phyloP scores from a whole-genome alignment of 2,329 filamentous ascomycete species.

The Penicillium sp. region DNA sequence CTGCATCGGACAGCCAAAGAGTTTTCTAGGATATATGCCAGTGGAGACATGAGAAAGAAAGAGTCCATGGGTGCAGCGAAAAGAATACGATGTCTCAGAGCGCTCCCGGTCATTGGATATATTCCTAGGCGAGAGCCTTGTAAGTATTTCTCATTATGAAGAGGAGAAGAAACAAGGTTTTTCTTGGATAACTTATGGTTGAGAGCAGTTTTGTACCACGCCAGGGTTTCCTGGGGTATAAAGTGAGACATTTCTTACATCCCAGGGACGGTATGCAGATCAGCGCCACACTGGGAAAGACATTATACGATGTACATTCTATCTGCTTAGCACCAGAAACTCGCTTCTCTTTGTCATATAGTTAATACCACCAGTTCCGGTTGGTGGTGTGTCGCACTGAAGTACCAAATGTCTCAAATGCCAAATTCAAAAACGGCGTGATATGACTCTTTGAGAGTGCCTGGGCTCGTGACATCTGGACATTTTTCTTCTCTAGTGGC shows the following conservation, averaged over 20 bases:
- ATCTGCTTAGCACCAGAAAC: not conserved
- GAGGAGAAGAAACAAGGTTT: not conserved
- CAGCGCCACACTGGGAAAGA: slow-evolving; percentile 1
- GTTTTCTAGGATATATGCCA: not conserved
- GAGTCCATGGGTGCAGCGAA: not conserved
- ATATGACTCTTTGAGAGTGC: not conserved
- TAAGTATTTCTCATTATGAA: not conserved
- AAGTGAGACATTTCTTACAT: slow-evolving; percentile 26
- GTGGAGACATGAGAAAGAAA: not conserved
- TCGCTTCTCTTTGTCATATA: not conserved
- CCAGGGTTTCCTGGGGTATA: slow-evolving; percentile 9
- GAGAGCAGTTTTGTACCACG: not conserved
- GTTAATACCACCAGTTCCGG: slow-evolving; percentile 6
- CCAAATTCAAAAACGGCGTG: not conserved
- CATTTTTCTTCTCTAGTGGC: not conserved
- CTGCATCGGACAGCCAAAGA: not conserved
- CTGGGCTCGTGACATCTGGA: not conserved
- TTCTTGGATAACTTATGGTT: not conserved
- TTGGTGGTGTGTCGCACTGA: slow-evolving; percentile 20
- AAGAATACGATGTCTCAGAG: slow-evolving; percentile 15
- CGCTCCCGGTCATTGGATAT: slow-evolving; percentile 2
- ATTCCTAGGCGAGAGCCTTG: not conserved
- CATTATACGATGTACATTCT: not conserved
- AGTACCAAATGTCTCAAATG: slow-evolving; percentile 2
- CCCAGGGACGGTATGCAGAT: slow-evolving; percentile 2